Evolutionary conservation across 257 asterid genomes (phyloP), one percentile per base, ranked within the genome.

Genomic region (Mitragyna speciosa): DNA sequence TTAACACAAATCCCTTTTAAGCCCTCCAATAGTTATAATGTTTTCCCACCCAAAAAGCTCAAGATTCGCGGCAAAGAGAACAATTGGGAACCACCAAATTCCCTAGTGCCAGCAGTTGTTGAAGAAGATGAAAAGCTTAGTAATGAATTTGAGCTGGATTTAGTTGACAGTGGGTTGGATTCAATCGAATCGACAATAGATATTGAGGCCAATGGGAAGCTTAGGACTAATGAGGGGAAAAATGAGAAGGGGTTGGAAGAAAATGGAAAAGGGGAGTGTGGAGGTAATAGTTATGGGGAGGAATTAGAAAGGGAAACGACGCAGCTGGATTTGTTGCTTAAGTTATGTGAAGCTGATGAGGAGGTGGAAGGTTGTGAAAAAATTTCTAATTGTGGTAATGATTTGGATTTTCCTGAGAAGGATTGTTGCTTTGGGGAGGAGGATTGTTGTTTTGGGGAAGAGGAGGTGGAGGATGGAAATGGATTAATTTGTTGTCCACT

Each of bases 291-390:
- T 61, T 28, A 73, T 5, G 80, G 51, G n/a, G 85, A 56, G 11
- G 84, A 78, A 64, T 70, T 61, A 22, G 90, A 86, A 70, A 90
- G 86, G 63, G 89, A 82, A 54, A 54, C 61, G 72, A 83, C 95
- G 15, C 87, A 84, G 80, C 92, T 96, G 16, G 94, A 94, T 81
- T 84, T 82, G 84, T 81, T 96, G 91, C 91, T 96, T 82, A 88
- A 91, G 84, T 87, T 96, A 72, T 94, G 98, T 54, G 61, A 49
- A 6, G 88, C 73, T 70, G 77, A 78, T 7, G 80, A 78, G 64
- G 76, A 20, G 39, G 43, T 78, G 73, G 63, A 14, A 61, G 51
- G 30, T 16, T 58, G 48, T 48, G 80, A 69, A 67, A 75, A 20
- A 45, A 47, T 56, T 67, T 77, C 31, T n/a, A 43, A 47, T 41